Conservation (phyloP, 2,329 filamentous ascomycete species). For the Neospermospora avenae region DNA sequence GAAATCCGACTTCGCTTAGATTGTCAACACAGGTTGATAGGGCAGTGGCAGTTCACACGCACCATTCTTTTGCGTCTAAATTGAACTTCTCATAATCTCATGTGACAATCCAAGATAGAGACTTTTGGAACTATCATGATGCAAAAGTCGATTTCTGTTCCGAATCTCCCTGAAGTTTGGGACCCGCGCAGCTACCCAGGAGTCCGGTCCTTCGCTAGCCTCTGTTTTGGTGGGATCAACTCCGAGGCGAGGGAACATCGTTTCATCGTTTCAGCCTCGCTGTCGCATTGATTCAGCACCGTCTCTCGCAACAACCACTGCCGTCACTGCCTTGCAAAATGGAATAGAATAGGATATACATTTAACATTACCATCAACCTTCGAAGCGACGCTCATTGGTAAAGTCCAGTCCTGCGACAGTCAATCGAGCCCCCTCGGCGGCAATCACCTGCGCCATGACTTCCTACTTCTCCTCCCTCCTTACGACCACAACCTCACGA, state of each 20-base stretch:
- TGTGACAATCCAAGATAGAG: no score
- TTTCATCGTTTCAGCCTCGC: conserved; percentile 3
- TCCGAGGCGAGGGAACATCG: not conserved
- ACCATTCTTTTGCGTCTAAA: no score
- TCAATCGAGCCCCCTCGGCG: conserved; percentile 1
- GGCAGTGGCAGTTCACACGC: no score
- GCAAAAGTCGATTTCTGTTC: no score
- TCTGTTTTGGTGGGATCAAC: not conserved
- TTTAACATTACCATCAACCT: not conserved
- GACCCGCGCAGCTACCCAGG: no score
- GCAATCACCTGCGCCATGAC: conserved; percentile 51
- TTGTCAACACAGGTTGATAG: no score
- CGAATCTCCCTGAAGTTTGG: no score
- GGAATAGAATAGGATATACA: not conserved
- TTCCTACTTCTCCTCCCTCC: conserved; percentile 76
- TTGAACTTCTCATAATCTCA: no score
- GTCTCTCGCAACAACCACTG: not conserved
- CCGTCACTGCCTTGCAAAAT: not conserved
- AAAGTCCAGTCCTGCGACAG: not conserved
- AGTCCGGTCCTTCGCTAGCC: not conserved
- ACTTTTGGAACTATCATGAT: no score
- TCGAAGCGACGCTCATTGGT: not conserved
- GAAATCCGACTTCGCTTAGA: no score
- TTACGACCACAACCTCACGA: conserved; percentile 62
- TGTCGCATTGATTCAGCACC: conserved; percentile 1